Base-by-base conservation (phyloP, 108 stramenopile genomes). In the Tribonema minus region DNA sequence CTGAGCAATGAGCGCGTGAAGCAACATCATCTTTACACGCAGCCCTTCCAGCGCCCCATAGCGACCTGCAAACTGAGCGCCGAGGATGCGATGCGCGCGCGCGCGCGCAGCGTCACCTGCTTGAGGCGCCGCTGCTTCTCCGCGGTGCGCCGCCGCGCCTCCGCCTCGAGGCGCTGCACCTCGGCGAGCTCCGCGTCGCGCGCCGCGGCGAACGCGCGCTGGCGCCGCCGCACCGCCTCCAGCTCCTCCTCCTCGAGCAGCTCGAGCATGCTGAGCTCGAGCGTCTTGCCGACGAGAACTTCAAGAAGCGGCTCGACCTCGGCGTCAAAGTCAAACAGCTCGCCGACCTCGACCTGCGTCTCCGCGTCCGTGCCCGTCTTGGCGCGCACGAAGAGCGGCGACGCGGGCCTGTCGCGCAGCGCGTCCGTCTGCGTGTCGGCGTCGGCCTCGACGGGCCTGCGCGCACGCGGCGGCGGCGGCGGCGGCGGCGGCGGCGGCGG, bases 211-310 rank as follows among this genome's bases (percentile, higher is more conserved):
- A 88, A 90, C 39, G 86, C 84, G 37, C 84, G 61, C 75, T 90
- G 88, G 26, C 87, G 87, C 40, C 60, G 32, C 12, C 81, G 71
- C 28, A 90, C 85, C 0, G 84, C 86, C 1, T 72, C 86, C 5
- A 90, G 87, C 76, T 90, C 89, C 76, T 88, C 88, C 72, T 90
- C 88, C 80, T 90, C 88, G 78, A 90, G 85, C 3, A 90, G 64
- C 84, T 90, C 89, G 46, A 90, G 59, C 68, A 90, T 83, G 23
- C 86, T 67, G 0, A 88, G 77, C 76, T 88, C 85, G 1, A 90
- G 68, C 23, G 89, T 89, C 75, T 89, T 90, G 29, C 89, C 88
- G 7, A 88, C 88, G 31, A 90, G 81, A 0, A 90, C 89, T 61
- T 90, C 89, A 25, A 90, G 84, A 15, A 90, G 76, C 1, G 89